Base-by-base conservation (phyloP, 352 stramenopile species). In the Thalassiosira exigua region DNA sequence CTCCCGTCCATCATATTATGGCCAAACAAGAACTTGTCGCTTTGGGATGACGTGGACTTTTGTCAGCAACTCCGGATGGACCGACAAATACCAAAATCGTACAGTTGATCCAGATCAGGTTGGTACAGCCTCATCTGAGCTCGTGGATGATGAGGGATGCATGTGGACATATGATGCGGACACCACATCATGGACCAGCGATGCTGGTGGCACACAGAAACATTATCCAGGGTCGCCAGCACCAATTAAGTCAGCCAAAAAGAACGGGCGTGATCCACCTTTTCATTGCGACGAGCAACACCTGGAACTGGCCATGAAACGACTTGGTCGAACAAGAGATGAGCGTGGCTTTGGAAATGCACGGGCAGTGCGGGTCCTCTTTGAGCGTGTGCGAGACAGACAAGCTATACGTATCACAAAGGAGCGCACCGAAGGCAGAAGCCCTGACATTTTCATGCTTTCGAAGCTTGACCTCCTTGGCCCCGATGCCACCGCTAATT, bases 291-390 rank as follows among this genome's bases (percentile, higher is more conserved):
- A 69, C 33, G 24, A 67, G 3, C 29, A 44, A 33, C 46, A 76
- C 9, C 68, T 76, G 24, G 46, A 44, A 33, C 86, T 86, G 9
- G 86, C 95, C 3, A 91, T 92, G 1, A 92, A 91, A 24, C 82
- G 93, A 11, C 75, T 97, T 17, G 86, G 81, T 0, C 89, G 87
- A 21, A 74, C 84, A 32, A 84, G 85, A 29, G 91, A 89, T 0
- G 72, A 84, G 0, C 95, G 95, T 50, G 94, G 93, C 0, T 97
- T 96, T 78, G 92, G 93, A 0, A 97, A 97, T 77, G 93, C 94
- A 12, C 89, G 93, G 3, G 90, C 84, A 2, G 92, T 96, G 9
- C 88, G 92, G 0, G 89, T 93, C 21, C 50, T 95, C 5, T 89
- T 96, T 26, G 92, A 96, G 42, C 79, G 81, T 57, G 90, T 86